A percentile compares a stretch with the other conserved stretches of the same genome.
These are phyloP conservation scores for Erigeron canadensis DNA, from an alignment of 129 eudicot genomes.

Conservation along the genomic window DNA sequence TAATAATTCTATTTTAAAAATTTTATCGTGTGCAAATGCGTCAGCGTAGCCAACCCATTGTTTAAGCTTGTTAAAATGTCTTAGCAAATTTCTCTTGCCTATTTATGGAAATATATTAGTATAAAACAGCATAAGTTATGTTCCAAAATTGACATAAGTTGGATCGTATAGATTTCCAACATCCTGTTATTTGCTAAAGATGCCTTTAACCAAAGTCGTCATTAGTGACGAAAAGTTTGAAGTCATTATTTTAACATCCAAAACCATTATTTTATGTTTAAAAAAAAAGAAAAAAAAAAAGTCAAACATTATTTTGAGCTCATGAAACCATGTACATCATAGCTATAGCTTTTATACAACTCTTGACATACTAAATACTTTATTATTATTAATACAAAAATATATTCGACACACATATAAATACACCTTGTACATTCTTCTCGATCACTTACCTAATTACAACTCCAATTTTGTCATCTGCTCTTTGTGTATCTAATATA, in stretches of 20 bases:
- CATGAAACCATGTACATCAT: not conserved
- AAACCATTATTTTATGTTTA: not conserved
- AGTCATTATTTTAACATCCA: not conserved
- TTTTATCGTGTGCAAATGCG: slow-evolving; percentile 12
- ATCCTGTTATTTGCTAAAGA: not conserved
- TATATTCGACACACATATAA: slow-evolving; percentile 18
- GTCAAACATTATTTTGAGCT: not conserved
- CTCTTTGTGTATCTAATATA: not conserved
- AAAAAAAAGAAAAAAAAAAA: not conserved
- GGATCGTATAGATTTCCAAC: not conserved
- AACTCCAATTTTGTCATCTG: slow-evolving; percentile 1
- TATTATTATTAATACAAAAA: slow-evolving; percentile 6
- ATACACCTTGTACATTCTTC: slow-evolving; percentile 18
- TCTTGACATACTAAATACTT: slow-evolving; percentile 11
- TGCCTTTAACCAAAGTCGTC: slow-evolving; percentile 30
- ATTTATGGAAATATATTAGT: not conserved
- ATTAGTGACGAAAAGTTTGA: slow-evolving; percentile 30
- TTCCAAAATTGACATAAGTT: not conserved
- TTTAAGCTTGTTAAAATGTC: no score
- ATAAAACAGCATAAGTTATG: not conserved
- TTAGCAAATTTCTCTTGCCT: no score
- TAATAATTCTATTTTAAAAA: not conserved
- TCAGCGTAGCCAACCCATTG: slow-evolving; percentile 3
- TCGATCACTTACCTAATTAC: not conserved
- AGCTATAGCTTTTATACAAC: slow-evolving; percentile 21